Evolutionary conservation across 208 protist genomes (phyloP).

Genomic region (Crithidia fasciculata): DNA sequence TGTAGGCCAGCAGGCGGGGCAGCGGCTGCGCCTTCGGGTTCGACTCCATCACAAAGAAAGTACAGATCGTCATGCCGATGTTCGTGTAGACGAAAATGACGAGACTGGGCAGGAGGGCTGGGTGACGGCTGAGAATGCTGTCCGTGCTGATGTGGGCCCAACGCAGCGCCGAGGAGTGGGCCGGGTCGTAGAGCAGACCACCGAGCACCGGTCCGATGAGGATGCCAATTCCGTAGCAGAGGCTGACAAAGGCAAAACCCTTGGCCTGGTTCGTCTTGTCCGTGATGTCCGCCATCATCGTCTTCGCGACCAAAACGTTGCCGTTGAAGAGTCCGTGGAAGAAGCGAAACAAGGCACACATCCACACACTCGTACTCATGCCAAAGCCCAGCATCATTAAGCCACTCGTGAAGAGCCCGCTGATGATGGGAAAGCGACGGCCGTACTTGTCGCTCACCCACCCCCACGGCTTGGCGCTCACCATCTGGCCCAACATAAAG

Average conservation of each 20-base stretch:
- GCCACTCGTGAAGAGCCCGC: slow-evolving; percentile 61
- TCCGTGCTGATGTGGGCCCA: slow-evolving; percentile 48
- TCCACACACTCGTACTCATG: slow-evolving; percentile 53
- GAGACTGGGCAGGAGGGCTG: slow-evolving; percentile 60
- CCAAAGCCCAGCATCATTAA: slow-evolving; percentile 74
- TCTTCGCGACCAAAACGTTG: slow-evolving; percentile 79
- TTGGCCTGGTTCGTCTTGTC: slow-evolving; percentile 68
- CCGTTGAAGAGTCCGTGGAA: slow-evolving; percentile 78
- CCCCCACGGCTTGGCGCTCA: slow-evolving; percentile 60
- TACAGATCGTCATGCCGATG: slow-evolving; percentile 53
- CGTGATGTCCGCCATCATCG: slow-evolving; percentile 77
- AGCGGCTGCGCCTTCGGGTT: slow-evolving; percentile 57
- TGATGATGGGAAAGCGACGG: slow-evolving; percentile 51
- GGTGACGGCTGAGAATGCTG: slow-evolving; percentile 45
- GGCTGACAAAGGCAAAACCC: slow-evolving; percentile 97
- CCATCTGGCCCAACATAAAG: slow-evolving; percentile 73
- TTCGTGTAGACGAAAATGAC: slow-evolving; percentile 62
- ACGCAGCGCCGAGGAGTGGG: slow-evolving; percentile 30
- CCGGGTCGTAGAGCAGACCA: slow-evolving; percentile 70
- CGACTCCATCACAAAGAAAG: slow-evolving; percentile 62
- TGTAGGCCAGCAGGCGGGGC: slow-evolving; percentile 23
- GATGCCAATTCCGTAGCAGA: slow-evolving; percentile 68
- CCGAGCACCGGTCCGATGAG: slow-evolving; percentile 66
- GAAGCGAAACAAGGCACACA: slow-evolving; percentile 63
- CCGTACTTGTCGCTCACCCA: slow-evolving; percentile 70